Base-by-base conservation (phyloP, 768 basidiomycete species). In the Pisolithus marmoratus region DNA sequence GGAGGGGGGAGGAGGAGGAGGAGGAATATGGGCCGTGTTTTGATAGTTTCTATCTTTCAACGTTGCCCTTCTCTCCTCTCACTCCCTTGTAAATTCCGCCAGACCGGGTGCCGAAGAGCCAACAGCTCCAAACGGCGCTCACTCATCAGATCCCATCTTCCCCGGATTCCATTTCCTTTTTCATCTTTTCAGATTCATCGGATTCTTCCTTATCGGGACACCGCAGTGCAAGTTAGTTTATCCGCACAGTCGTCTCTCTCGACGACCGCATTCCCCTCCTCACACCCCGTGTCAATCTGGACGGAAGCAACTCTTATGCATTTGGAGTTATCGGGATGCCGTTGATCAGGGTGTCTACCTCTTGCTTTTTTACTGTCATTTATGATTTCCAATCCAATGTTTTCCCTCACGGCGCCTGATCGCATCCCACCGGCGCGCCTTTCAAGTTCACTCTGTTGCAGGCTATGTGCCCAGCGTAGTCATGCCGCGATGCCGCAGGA, bases 91-190 rank as follows among this genome's bases (percentile, higher is more conserved):
- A 70, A 70, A 47, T 68, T 68, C 68, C 66, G 66, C 60, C 63
- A 65, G 64, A 12, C 31, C 66, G 64, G 66, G 65, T 70, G 68
- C 66, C 68, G 68, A 68, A 55, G 65, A 34, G 9, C 31, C 60
- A 66, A 66, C 65, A 66, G 54, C 57, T 54, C 51, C 64, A 67
- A 69, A 69, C 67, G 63, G 67, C 63, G 66, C 65, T 65, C 67
- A 57, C n/a, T 62, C 63, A 67, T 27, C 24, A 23, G 27, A 26
- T 34, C 34, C 34, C 34, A 34, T 34, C 34, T 34, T n/a, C 34
- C 14, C 34, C 34, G 34, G 34, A 34, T 34, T 34, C 34, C 34
- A 15, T 34, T 34, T 34, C 34, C 34, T 34, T 34, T 15, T 34
- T 34, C 8, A 5, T 12, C 5, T 14, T 15, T 14, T 11, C 34